phyloP scores from a whole-genome alignment of 768 basidiomycete species.

The Lenzites betulinus region DNA sequence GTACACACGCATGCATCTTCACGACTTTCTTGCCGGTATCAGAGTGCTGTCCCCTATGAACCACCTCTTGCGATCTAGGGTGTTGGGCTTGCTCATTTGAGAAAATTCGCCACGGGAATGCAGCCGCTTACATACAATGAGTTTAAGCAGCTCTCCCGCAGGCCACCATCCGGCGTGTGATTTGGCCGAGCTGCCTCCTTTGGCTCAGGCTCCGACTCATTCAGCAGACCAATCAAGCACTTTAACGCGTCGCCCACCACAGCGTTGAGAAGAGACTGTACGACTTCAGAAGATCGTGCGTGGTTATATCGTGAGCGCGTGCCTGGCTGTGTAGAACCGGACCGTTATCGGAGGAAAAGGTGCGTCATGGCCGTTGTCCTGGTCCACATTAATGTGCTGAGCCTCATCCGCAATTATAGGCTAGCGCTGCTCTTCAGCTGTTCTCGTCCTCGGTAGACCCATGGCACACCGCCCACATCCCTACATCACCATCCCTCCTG shows the following conservation, averaged over 20 bases:
- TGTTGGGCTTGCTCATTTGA: neutral
- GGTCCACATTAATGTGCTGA: neutral
- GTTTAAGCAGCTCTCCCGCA: neutral
- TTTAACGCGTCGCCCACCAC: neutral
- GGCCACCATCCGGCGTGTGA: conserved; percentile 5
- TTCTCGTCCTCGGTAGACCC: conserved; percentile 20
- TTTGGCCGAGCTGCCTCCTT: neutral
- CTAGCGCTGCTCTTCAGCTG: conserved; percentile 4
- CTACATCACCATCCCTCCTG: conserved; percentile 41
- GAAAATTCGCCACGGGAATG: neutral
- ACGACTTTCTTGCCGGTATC: neutral
- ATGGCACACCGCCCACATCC: conserved; percentile 28
- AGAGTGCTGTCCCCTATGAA: neutral
- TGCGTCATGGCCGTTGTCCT: conserved; percentile 10
- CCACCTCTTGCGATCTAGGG: neutral
- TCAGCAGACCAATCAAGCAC: neutral
- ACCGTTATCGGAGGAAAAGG: conserved; percentile 15
- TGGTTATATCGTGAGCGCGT: neutral
- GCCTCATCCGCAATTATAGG: neutral
- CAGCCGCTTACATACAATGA: neutral
- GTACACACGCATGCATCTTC: neutral
- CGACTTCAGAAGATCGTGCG: no score
- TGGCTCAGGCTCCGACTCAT: no score
- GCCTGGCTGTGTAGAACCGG: conserved; percentile 9
- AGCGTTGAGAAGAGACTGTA: neutral